A percentile compares a stretch with the other conserved stretches of the same genome.
Conservation (phyloP, 2,329 filamentous ascomycete species). For the Cryphonectria parasitica region DNA sequence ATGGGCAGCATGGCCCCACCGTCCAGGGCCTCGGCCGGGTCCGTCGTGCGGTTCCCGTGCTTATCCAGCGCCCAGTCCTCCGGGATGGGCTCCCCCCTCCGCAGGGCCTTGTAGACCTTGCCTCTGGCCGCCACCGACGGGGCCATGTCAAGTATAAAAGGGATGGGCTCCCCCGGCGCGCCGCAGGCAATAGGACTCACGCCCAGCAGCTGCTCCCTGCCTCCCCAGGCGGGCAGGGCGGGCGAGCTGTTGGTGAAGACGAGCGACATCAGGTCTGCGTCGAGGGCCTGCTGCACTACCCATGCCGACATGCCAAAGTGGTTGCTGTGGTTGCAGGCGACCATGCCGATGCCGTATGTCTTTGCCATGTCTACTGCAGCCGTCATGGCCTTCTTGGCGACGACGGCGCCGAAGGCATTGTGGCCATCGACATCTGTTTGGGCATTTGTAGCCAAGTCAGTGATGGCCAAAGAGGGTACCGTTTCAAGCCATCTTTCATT, state of each 20-base stretch:
- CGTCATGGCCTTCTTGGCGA: slow-evolving; percentile 67
- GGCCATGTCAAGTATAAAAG: slow-evolving; percentile 79
- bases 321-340: slow-evolving; percentile 75
- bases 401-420: slow-evolving; percentile 78
- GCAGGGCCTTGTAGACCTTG: slow-evolving; percentile 72
- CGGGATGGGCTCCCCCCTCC: slow-evolving; percentile 71
- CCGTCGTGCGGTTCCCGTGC: slow-evolving; percentile 70
- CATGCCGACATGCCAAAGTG: slow-evolving; percentile 86
- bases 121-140: slow-evolving; percentile 71
- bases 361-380: slow-evolving; percentile 69
- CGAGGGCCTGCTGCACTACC: slow-evolving; percentile 76
- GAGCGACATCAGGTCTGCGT: slow-evolving; percentile 70
- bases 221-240: slow-evolving; percentile 73
- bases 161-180: slow-evolving; percentile 63
- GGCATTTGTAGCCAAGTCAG: background rate
- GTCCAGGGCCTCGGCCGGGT: slow-evolving; percentile 68
- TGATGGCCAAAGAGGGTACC: background rate
- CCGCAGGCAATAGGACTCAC: slow-evolving; percentile 77
- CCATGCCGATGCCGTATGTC: slow-evolving; percentile 73
- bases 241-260: slow-evolving; percentile 76
- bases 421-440: slow-evolving; percentile 57
- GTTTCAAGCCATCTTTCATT: background rate
- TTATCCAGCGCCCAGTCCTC: slow-evolving; percentile 75
- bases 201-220: slow-evolving; percentile 69
- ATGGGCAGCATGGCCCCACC: slow-evolving; percentile 84